A percentile compares a stretch with the other conserved stretches of the same genome.
phyloP scores from a whole-genome alignment of 1,284 basidiomycete species.

The Heliocybe sulcata region DNA sequence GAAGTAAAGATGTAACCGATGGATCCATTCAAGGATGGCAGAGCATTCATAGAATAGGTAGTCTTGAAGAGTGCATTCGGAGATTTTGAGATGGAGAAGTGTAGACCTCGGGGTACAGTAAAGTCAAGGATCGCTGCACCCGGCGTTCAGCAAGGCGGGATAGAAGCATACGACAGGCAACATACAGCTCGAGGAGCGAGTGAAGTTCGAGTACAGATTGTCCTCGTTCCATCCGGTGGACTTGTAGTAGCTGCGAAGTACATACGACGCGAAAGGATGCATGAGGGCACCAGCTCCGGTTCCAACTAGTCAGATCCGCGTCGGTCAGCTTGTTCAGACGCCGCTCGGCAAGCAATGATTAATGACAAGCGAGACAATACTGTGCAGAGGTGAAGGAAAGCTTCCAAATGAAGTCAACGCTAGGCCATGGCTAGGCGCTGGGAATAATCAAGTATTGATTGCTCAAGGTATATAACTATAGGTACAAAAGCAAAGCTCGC shows the following conservation, averaged over 20 bases:
- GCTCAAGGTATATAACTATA: no score
- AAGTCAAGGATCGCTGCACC: slow-evolving; percentile 78
- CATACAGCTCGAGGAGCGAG: slow-evolving; percentile 81
- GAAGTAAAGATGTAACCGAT: slow-evolving; percentile 92
- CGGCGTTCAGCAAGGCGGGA: slow-evolving; percentile 18
- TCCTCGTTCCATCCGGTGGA: slow-evolving; percentile 96
- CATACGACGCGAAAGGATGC: slow-evolving; percentile 84
- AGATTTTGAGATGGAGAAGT: slow-evolving; percentile 82
- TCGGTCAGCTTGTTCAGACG: no score
- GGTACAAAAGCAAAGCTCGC: no score
- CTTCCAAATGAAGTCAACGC: no score
- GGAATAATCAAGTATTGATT: no score
- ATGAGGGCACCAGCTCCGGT: slow-evolving; percentile 28
- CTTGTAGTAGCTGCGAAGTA: slow-evolving; percentile 84
- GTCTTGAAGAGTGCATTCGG: slow-evolving; percentile 89
- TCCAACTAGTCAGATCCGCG: neutral
- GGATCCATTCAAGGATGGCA: slow-evolving; percentile 89
- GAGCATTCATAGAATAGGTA: slow-evolving; percentile 85
- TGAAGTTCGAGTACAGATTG: slow-evolving; percentile 88
- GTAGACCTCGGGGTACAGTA: slow-evolving; percentile 69
- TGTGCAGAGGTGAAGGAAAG: no score
- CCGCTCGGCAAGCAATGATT: no score
- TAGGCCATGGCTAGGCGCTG: no score
- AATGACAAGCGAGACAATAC: no score
- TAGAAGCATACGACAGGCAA: slow-evolving; percentile 8